These are phyloP conservation scores for Suhomyces coccinellae DNA, from an alignment of 1,139 yeast genomes.

Conservation along the genomic window DNA sequence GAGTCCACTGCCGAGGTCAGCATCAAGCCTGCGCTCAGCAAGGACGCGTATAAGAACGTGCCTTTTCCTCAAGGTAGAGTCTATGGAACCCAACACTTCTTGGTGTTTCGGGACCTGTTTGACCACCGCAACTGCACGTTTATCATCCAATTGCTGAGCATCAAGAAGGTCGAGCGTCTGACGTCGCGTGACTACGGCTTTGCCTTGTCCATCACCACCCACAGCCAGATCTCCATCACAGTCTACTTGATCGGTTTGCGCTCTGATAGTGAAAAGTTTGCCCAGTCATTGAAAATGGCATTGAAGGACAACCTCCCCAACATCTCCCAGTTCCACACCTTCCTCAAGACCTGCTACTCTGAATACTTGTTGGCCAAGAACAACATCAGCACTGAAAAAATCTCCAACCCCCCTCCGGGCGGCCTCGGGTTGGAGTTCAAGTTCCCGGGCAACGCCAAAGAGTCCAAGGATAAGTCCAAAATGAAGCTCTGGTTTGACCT, in stretches of 20 bases:
- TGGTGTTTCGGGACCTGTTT: slow-evolving; percentile 70
- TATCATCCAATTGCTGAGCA: slow-evolving; percentile 70
- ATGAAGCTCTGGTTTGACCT: slow-evolving; percentile 93
- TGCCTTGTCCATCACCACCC: slow-evolving; percentile 70
- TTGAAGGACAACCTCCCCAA: slow-evolving; percentile 64
- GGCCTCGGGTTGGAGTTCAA: slow-evolving; percentile 83
- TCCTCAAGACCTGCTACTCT: slow-evolving; percentile 75
- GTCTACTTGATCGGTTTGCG: slow-evolving; percentile 78
- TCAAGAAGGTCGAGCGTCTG: slow-evolving; percentile 82
- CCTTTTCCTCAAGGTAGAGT: slow-evolving; percentile 57
- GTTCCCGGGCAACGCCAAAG: slow-evolving; percentile 86
- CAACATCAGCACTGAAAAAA: slow-evolving; percentile 43
- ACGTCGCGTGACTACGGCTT: slow-evolving; percentile 78
- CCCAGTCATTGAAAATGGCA: slow-evolving; percentile 61
- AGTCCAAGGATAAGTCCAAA: slow-evolving; percentile 77
- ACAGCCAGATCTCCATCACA: slow-evolving; percentile 62
- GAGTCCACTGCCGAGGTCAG: slow-evolving; percentile 72
- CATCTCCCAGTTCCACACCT: slow-evolving; percentile 62
- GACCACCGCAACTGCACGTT: slow-evolving; percentile 71
- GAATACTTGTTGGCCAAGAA: slow-evolving; percentile 76
- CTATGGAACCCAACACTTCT: slow-evolving; percentile 68
- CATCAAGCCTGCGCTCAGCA: slow-evolving; percentile 40
- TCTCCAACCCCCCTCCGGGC: slow-evolving; percentile 65
- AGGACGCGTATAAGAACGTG: slow-evolving; percentile 26
- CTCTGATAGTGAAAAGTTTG: slow-evolving; percentile 79